These are phyloP conservation scores for Xylaria venustula DNA, from an alignment of 495 filamentous ascomycete genomes.

Conservation along the genomic window DNA sequence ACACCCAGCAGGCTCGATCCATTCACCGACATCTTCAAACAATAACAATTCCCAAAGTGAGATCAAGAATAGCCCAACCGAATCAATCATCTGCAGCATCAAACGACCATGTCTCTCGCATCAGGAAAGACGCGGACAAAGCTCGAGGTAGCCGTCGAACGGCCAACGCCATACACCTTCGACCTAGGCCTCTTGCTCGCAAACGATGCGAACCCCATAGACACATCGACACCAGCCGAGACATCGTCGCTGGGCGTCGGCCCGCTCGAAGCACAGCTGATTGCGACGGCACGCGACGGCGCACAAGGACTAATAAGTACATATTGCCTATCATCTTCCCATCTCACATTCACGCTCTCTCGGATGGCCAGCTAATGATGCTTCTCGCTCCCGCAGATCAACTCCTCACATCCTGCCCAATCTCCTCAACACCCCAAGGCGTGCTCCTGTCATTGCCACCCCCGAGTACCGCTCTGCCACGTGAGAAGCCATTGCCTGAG, in stretches of 20 bases:
- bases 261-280: slow-evolving; percentile 56
- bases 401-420: slow-evolving; percentile 80
- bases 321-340: not conserved
- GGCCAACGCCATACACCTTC: slow-evolving; percentile 87
- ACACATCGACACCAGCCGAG: slow-evolving; percentile 37
- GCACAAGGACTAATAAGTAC: slow-evolving; percentile 76
- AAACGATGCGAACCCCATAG: slow-evolving; percentile 79
- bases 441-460: slow-evolving; percentile 75
- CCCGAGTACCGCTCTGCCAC: slow-evolving; percentile 66
- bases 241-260: slow-evolving; percentile 36
- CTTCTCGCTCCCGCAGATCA: slow-evolving; percentile 49
- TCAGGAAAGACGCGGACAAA: slow-evolving; percentile 29
- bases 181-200: slow-evolving; percentile 83
- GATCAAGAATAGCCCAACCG: not conserved
- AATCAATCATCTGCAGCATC: not conserved
- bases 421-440: slow-evolving; percentile 61
- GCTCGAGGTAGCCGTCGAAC: slow-evolving; percentile 64
- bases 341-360: not conserved
- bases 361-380: not conserved
- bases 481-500: slow-evolving; percentile 84
- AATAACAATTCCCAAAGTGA: not conserved
- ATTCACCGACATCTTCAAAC: not conserved
- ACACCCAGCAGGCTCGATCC: too few relatives aligned
- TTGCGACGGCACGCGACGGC: slow-evolving; percentile 74
- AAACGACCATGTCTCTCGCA: slow-evolving; percentile 33